Conservation (phyloP, 176 grass and related monocot genomes). For the Guadua angustifolia region DNA sequence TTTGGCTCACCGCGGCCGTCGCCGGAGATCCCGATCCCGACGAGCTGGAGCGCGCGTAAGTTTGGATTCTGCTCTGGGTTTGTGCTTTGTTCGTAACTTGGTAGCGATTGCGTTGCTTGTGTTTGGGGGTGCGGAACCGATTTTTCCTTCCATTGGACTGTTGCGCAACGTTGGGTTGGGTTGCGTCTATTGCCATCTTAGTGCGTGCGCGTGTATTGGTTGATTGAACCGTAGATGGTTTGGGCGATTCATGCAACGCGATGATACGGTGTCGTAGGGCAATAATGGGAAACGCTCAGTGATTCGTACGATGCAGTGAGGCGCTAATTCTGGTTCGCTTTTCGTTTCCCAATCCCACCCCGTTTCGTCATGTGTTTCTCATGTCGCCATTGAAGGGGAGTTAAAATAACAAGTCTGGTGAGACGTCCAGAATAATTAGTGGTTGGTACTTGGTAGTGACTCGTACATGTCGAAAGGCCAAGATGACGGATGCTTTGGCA, state of each 20-base stretch:
- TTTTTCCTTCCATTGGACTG: too few relatives aligned
- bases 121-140: too few relatives aligned
- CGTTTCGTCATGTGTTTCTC: neutral
- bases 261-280: neutral
- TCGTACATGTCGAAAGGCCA: neutral
- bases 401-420: constrained; percentile 37
- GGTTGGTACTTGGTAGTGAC: neutral
- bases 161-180: constrained; percentile 16
- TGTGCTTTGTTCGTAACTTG: neutral
- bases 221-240: neutral
- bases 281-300: neutral
- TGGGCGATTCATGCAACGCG: neutral
- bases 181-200: neutral
- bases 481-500: neutral
- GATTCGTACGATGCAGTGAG: neutral
- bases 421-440: constrained; percentile 25
- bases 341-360: neutral
- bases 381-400: neutral
- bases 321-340: neutral
- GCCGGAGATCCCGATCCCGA: constrained; percentile 61
- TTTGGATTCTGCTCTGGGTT: neutral
- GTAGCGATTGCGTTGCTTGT: neutral
- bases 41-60: constrained; percentile 83
- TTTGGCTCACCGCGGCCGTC: constrained; percentile 40
- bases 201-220: neutral